A percentile compares a stretch with the other conserved stretches of the same genome.
These are phyloP conservation scores for Nothophaeocryptopus gaeumannii DNA, from an alignment of 2,329 filamentous ascomycete species.

Conservation along the genomic window DNA sequence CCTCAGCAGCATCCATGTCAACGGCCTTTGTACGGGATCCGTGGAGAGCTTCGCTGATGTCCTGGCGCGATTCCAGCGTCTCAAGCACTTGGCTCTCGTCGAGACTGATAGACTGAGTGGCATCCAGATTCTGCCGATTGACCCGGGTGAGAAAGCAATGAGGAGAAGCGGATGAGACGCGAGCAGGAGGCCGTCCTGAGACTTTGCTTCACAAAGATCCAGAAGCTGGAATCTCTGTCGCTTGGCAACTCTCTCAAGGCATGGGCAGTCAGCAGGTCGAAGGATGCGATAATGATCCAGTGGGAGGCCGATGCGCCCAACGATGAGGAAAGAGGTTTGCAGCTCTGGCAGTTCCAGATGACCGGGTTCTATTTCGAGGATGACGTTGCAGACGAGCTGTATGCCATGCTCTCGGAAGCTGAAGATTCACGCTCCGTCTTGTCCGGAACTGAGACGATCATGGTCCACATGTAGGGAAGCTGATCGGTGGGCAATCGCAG, in stretches of 20 bases:
- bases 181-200: background rate
- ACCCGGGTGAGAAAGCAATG: background rate
- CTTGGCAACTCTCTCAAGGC: background rate
- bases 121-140: background rate
- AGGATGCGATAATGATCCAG: background rate
- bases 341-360: background rate
- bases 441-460: background rate
- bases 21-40: background rate
- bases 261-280: background rate
- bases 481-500: background rate
- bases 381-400: background rate
- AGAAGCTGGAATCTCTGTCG: background rate
- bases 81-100: background rate
- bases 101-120: background rate
- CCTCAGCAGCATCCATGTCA: background rate
- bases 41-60: background rate
- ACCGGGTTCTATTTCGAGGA: background rate
- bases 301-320: background rate
- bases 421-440: background rate
- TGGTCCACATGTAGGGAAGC: background rate
- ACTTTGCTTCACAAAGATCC: background rate
- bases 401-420: background rate
- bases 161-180: background rate
- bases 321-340: background rate
- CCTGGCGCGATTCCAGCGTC: background rate